Conservation (phyloP, 176 grass and related monocot species). For the Hordeum marinum region DNA sequence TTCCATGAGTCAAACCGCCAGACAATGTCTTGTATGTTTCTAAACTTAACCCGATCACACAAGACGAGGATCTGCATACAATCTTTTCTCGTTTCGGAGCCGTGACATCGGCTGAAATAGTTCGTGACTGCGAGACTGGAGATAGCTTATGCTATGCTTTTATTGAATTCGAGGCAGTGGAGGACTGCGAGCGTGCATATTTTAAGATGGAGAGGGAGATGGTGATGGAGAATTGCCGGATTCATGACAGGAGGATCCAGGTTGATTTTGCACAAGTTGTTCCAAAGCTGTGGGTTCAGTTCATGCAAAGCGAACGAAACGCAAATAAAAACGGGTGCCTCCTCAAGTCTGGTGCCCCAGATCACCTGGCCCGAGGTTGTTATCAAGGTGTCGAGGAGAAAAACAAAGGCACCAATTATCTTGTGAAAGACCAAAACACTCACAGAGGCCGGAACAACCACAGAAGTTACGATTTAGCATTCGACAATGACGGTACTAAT, state of each 20-base stretch:
- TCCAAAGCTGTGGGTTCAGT: slow-evolving; percentile 84
- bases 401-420: slow-evolving; percentile 50
- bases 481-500: slow-evolving; percentile 36
- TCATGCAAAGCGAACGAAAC: slow-evolving; percentile 74
- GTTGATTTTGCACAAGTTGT: slow-evolving; percentile 94
- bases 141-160: slow-evolving; percentile 94
- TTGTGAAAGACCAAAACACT: slow-evolving; percentile 74
- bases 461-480: slow-evolving; percentile 65
- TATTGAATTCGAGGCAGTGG: slow-evolving; percentile 73
- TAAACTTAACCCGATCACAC: slow-evolving; percentile 75
- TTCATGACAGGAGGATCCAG: slow-evolving; percentile 93
- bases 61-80: slow-evolving; percentile 87
- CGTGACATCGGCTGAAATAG: slow-evolving; percentile 80
- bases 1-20: slow-evolving; percentile 55
- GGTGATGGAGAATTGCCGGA: slow-evolving; percentile 85
- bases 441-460: slow-evolving; percentile 53
- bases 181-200: slow-evolving; percentile 74
- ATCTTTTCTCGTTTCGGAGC: slow-evolving; percentile 91
- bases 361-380: slow-evolving; percentile 66
- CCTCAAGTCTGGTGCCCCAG: slow-evolving; percentile 70
- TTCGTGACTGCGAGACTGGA: slow-evolving; percentile 75
- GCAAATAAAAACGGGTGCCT: slow-evolving; percentile 63
- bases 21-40: slow-evolving; percentile 88
- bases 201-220: slow-evolving; percentile 65
- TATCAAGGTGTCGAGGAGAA: slow-evolving; percentile 31